Percentiles rank a stretch among this genome's conserved stretches.
Conservation (phyloP, 805 yeast species). For the Danielia reshetovae region DNA sequence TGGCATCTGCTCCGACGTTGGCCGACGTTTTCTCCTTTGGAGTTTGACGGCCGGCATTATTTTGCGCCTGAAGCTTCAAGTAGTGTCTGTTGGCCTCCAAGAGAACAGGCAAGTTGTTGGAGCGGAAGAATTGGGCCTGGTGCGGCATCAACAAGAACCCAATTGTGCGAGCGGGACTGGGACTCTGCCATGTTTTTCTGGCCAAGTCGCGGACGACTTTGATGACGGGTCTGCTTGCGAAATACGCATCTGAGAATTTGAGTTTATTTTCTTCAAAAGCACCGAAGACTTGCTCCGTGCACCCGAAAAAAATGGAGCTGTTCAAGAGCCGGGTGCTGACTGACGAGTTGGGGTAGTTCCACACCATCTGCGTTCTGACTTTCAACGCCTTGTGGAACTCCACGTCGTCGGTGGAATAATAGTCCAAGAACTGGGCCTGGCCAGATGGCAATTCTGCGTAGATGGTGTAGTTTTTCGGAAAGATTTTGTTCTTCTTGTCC, state of each 20-base stretch:
- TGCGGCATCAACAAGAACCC: constrained; percentile 70
- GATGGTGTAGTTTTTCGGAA: constrained; percentile 64
- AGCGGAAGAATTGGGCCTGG: constrained; percentile 66
- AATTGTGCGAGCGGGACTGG: constrained; percentile 52
- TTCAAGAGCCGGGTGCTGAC: constrained; percentile 76
- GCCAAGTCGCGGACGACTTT: constrained; percentile 83
- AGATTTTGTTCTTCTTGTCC: constrained; percentile 60
- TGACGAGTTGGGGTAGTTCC: constrained; percentile 79
- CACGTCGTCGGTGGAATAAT: constrained; percentile 64
- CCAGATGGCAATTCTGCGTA: constrained; percentile 48
- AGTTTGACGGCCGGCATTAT: constrained; percentile 22
- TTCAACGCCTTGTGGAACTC: constrained; percentile 68
- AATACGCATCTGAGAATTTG: constrained; percentile 34
- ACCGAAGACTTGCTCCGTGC: constrained; percentile 43
- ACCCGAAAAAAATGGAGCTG: constrained; percentile 55
- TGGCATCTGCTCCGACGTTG: constrained; percentile 81
- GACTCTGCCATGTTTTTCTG: constrained; percentile 88
- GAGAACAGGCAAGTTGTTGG: constrained; percentile 74
- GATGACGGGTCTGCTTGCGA: constrained; percentile 47
- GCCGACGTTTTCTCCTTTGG: constrained; percentile 57
- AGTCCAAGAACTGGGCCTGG: constrained; percentile 58
- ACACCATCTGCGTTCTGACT: constrained; percentile 80
- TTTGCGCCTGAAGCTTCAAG: constrained; percentile 59
- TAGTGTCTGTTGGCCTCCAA: constrained; percentile 85
- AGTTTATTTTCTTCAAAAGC: constrained; percentile 41